phyloP scores from a whole-genome alignment of 2,329 filamentous ascomycete genomes.

The Colletotrichum gigasporum region DNA sequence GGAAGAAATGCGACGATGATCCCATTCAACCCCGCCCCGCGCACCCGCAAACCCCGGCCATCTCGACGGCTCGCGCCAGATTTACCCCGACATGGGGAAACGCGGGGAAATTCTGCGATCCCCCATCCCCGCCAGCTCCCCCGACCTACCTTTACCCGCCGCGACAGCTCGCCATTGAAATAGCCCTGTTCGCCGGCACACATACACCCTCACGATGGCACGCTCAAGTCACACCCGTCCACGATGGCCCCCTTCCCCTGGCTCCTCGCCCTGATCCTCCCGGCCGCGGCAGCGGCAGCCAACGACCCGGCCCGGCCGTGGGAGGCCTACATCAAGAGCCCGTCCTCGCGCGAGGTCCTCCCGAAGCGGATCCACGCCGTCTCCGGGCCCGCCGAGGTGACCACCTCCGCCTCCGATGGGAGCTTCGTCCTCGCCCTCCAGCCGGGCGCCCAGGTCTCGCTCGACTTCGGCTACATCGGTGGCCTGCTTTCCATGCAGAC shows the following conservation, averaged over 20 bases:
- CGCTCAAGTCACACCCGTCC: neutral
- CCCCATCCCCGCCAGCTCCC: neutral
- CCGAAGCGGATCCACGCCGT: conserved; percentile 21
- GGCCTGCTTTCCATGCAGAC: conserved; percentile 27
- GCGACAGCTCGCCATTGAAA: neutral
- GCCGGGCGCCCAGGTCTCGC: conserved; percentile 24
- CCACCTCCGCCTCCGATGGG: conserved; percentile 1
- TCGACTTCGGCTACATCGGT: conserved; percentile 33
- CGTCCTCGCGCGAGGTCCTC: conserved; percentile 16
- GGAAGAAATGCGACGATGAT: conserved; percentile 2
- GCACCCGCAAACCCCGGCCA: neutral
- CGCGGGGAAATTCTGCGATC: conserved; percentile 21
- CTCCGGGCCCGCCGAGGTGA: conserved; percentile 14
- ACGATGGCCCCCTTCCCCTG: conserved; percentile 11
- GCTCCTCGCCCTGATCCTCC: neutral
- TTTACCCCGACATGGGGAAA: conserved; percentile 23
- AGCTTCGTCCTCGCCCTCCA: conserved; percentile 9
- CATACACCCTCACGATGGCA: neutral
- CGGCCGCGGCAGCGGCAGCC: neutral
- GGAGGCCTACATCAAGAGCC: conserved; percentile 23
- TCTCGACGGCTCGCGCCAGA: conserved; percentile 21
- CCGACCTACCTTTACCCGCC: neutral
- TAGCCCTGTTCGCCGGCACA: neutral
- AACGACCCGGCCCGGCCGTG: conserved; percentile 15
- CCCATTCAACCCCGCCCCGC: conserved; percentile 6